Evolutionary conservation across 1,284 basidiomycete species (phyloP), one percentile per base, ranked within the genome.

Genomic region (Cryptococcus sp.): DNA sequence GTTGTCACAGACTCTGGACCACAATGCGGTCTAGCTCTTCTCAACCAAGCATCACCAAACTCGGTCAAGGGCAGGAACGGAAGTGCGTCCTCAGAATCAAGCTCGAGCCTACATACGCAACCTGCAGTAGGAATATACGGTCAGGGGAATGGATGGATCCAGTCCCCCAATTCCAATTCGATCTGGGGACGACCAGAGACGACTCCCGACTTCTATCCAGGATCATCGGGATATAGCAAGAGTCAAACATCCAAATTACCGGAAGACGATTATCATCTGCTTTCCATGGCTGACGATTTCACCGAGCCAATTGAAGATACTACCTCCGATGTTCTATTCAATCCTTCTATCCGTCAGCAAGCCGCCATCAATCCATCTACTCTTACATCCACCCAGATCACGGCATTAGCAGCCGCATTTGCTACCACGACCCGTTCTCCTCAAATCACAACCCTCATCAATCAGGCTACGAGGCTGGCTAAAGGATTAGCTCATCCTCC

Each of bases 401-500:
- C 41, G 7, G n/a, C 41, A 23, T 23, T 43, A 14, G 41, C 21
- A 14, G 41, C 41, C 23, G 21, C n/a, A 7, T 43, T 43, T 19
- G 23, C 23, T 14, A 21, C 41, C 21, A 7, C 41, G 5, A 16
- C n/a, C 16, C 41, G 21, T 3, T 24, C 41, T 43, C 41, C 41
- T 23, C n/a, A 21, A 14, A 23, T 43, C 16, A 21, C 41, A 7
- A 16, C 16, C 5, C 41, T 43, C 19, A 23, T 43, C 7, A 23
- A 16, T 21, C 41, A 14, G 7, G 19, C 41, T 24, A 43, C 18
- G 13, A 16, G 41, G 9, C 19, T 43, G 5, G 41, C 41, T 21
- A 21, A 47, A 52, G 50, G 50, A 11, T 18, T 23, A 14, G 31
- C 32, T 14, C 24, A 37, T 7, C 42, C 54, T 22, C 32, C 37